Percentiles rank a stretch among this genome's conserved stretches.
These are phyloP conservation scores for Sanghuangporus sanghuang DNA, from an alignment of 1,284 basidiomycete species.

Conservation along the genomic window DNA sequence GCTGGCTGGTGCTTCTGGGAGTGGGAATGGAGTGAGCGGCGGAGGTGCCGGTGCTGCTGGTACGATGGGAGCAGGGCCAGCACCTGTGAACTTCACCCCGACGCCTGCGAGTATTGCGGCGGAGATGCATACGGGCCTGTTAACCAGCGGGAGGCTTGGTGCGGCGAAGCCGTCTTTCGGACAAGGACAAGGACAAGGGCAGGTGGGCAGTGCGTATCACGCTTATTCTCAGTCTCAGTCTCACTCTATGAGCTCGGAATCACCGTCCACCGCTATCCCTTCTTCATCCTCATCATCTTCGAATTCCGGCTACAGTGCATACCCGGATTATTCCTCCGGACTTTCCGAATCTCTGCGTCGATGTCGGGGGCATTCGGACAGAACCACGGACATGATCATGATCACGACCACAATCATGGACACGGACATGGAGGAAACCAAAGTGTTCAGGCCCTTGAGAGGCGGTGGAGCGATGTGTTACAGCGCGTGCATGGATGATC, in stretches of 20 bases:
- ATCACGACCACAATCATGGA: background rate
- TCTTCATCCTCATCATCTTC: background rate
- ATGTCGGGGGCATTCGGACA: background rate
- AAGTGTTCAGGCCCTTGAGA: background rate
- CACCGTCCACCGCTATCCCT: background rate
- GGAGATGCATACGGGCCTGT: slow-evolving; percentile 10
- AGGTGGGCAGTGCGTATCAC: background rate
- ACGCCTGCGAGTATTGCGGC: slow-evolving; percentile 14
- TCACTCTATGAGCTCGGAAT: background rate
- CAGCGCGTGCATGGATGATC: background rate
- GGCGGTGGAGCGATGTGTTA: background rate
- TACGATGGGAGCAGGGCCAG: background rate
- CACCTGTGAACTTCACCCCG: slow-evolving; percentile 5
- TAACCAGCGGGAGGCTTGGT: background rate
- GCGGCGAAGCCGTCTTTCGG: background rate
- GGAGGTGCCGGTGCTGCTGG: background rate
- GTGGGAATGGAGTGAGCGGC: background rate
- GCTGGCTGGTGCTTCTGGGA: background rate
- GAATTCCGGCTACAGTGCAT: background rate
- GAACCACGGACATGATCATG: background rate
- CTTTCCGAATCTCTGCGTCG: too few relatives aligned
- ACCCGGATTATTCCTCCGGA: background rate
- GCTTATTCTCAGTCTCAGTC: background rate
- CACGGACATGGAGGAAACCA: background rate
- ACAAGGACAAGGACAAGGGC: background rate